Evolutionary conservation across 2,329 filamentous ascomycete species (phyloP), one percentile per base, ranked within the genome.

Genomic region (Aureobasidium subglaciale): DNA sequence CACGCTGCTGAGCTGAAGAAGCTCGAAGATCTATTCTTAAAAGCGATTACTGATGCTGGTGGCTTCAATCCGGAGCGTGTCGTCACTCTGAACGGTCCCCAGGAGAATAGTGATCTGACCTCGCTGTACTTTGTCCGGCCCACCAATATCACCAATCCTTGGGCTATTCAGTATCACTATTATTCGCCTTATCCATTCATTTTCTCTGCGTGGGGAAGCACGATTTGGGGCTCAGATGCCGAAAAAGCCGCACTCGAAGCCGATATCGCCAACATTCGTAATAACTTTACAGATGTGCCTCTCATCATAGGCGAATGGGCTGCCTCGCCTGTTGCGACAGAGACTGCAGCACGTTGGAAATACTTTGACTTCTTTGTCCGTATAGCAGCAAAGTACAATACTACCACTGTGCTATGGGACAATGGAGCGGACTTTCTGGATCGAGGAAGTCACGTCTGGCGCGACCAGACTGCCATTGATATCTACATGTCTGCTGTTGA

Each of bases 81-180:
- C 0, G 78, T 84, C 10, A 81, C 76, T 10, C 71, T 84, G 5
- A 76, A 77, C 3, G 78, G 80, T 4, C 71, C 73, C 2, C 70
- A 72, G 6, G 72, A 80, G 65, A 78, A 82, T 62, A 72, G 72
- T 13, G 62, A 70, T 11, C 79, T 81, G 64, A 83, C 80, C 2
- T 74, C 71, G 1, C 67, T 78, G 58, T 83, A 75, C 74, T 83
- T 84, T 61, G 66, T 74, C 57, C 67, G 67, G 9, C 77, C 78
- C 0, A 65, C 67, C 1, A 73, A 75, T 27, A 78, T 76, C 37
- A 73, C 73, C 11, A 80, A 81, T 56, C 80, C 81, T 0, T 83
- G 78, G 74, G 80, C 77, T 0, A 72, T 84, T 27, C 80, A 84
- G 63, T 83, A 80, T 63, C 82, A 84, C 62, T 83, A 83, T 66